phyloP scores from a whole-genome alignment of 306 rosid genomes.

The Morella rubra region DNA sequence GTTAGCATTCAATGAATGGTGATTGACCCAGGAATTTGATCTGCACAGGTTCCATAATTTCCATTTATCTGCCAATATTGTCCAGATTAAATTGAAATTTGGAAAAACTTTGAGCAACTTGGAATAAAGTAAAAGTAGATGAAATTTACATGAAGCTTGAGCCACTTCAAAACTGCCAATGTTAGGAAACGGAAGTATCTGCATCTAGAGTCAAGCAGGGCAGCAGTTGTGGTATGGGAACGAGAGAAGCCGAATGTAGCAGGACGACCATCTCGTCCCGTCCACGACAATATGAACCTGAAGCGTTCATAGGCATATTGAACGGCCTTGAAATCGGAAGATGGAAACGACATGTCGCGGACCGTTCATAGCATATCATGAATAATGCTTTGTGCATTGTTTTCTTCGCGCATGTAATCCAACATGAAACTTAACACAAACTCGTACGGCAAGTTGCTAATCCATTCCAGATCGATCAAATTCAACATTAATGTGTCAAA shows the following conservation, averaged over 20 bases:
- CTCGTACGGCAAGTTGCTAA: too few relatives aligned
- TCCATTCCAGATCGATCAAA: too few relatives aligned
- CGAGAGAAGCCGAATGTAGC: conserved; percentile 17
- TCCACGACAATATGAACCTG: neutral
- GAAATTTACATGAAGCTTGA: conserved; percentile 1
- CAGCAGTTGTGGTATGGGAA: conserved; percentile 12
- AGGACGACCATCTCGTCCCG: neutral
- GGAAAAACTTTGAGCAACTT: neutral
- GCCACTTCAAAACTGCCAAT: neutral
- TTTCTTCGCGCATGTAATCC: too few relatives aligned
- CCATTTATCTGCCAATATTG: conserved; percentile 32
- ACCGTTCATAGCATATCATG: too few relatives aligned
- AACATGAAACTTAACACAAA: too few relatives aligned
- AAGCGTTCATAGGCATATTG: neutral
- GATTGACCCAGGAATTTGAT: conserved; percentile 22
- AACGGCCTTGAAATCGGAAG: too few relatives aligned
- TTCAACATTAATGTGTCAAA: neutral
- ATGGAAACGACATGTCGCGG: too few relatives aligned
- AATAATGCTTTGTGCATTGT: too few relatives aligned
- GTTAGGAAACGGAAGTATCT: conserved; percentile 6
- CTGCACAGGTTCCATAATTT: conserved; percentile 31
- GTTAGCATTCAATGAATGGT: conserved; percentile 8
- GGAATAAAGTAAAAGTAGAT: neutral
- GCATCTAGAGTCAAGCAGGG: conserved; percentile 8
- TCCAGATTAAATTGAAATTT: neutral